Conservation (phyloP, 352 stramenopile genomes). For the Saprolegnia parasitica region DNA sequence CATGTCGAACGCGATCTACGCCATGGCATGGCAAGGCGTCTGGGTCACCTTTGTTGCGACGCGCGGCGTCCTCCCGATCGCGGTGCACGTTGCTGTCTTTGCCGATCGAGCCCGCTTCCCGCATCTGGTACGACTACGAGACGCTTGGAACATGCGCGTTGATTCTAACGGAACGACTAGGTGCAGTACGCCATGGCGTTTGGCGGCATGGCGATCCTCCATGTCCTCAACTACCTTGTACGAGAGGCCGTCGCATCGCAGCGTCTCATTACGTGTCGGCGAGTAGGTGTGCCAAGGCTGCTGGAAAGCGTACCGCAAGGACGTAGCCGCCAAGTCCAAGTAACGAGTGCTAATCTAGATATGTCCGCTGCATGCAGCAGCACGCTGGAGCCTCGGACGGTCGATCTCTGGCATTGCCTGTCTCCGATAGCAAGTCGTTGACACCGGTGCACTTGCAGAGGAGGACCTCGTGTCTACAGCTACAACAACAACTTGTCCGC, state of each 20-base stretch:
- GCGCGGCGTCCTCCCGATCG: slow-evolving; percentile 7
- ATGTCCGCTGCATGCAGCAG: too few relatives aligned
- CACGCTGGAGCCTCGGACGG: too few relatives aligned
- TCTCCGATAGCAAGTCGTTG: too few relatives aligned
- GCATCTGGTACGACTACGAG: neutral
- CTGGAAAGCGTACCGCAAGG: slow-evolving; percentile 18
- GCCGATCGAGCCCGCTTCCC: slow-evolving; percentile 19
- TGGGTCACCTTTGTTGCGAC: slow-evolving; percentile 24
- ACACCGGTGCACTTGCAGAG: too few relatives aligned
- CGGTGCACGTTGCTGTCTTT: slow-evolving; percentile 17
- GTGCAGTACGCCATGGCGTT: slow-evolving; percentile 22
- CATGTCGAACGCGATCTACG: slow-evolving; percentile 3
- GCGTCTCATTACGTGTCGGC: neutral
- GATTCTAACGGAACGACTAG: neutral
- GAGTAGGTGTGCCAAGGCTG: slow-evolving; percentile 24
- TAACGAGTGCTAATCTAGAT: too few relatives aligned
- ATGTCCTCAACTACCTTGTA: slow-evolving; percentile 21
- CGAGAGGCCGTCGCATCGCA: neutral
- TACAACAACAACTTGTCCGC: too few relatives aligned
- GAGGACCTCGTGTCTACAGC: too few relatives aligned
- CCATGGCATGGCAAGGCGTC: slow-evolving; percentile 10
- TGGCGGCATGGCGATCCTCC: slow-evolving; percentile 2
- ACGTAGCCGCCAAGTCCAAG: slow-evolving; percentile 4
- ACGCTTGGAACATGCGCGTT: neutral
- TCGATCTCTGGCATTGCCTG: too few relatives aligned